Conservation (phyloP, 768 basidiomycete genomes). For the Tricholoma matsutake region DNA sequence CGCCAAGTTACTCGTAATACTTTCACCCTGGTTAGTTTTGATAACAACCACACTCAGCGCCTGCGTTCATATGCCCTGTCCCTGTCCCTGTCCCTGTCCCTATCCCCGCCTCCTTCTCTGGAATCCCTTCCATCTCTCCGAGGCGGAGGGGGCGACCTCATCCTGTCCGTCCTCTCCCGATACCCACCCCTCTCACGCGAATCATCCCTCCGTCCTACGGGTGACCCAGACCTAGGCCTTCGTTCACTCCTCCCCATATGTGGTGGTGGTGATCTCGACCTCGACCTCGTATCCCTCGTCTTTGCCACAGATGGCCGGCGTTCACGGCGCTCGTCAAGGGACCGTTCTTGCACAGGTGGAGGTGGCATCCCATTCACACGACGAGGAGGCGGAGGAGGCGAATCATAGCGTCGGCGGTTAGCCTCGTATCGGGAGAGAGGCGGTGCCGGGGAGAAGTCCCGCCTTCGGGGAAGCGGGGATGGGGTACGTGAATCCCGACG, state of each 20-base stretch:
- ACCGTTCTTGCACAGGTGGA: constrained; percentile 2
- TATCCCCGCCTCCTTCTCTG: constrained; percentile 4
- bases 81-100: constrained; percentile 14
- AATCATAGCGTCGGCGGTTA: constrained; percentile 8
- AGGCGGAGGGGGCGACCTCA: constrained; percentile 8
- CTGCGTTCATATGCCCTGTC: constrained; percentile 17
- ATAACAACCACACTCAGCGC: constrained; percentile 2
- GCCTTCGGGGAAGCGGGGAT: constrained; percentile 11
- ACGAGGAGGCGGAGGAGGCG: constrained; percentile 12
- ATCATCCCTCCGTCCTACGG: constrained; percentile 9
- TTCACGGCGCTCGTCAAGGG: constrained; percentile 9
- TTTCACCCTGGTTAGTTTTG: too few relatives aligned
- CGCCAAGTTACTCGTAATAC: not conserved
- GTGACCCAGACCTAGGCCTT: constrained; percentile 25
- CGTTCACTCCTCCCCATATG: constrained; percentile 17
- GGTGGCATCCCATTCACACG: constrained; percentile 8
- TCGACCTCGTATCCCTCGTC: constrained; percentile 6
- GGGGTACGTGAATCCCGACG: constrained; percentile 18
- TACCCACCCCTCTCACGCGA: constrained; percentile 7
- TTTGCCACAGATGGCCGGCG: not conserved
- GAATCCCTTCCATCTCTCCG: constrained; percentile 12
- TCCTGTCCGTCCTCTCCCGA: constrained; percentile 9
- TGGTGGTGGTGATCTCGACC: constrained; percentile 24
- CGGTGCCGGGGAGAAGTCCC: constrained; percentile 24
- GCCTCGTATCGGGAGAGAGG: constrained; percentile 17